Base-by-base conservation (phyloP, 2,329 filamentous ascomycete genomes). In the Albifimbria verrucaria region DNA sequence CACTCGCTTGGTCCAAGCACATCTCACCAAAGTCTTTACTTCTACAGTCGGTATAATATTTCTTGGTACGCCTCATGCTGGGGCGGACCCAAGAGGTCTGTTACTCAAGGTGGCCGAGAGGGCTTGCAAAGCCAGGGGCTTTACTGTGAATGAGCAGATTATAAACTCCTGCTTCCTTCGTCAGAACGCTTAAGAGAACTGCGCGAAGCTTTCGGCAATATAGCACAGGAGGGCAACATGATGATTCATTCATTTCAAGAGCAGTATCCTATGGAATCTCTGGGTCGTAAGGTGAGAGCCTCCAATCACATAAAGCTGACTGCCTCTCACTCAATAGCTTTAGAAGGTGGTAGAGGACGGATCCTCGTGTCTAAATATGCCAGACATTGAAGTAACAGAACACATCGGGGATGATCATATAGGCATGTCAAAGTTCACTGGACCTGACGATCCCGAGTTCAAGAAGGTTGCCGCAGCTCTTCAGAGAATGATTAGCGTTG, bases 221-320 rank as follows among this genome's bases (percentile, higher is more conserved):
- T 73, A 52, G 61, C 57, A 15, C 25, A 58, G 58, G 6, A 67
- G 32, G 57, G 62, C 15, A 47, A 58, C 2, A 72, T 68, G 69
- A 46, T 52, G 7, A 63, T 72, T 45, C 58, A 72, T 52, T 71
- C 68, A 1, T 72, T 72, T 49, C 67, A 72, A 44, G 68, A 73
- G 51, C 53, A 63, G 49, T 7, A 26, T 59, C 41, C 47, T 2
- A 23, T 42, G 4, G 47, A 41, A 3, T 48, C 36, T 39, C 28
- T 54, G 3, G n/a, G 22, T 7, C 44, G 49, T 10, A 39, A 39
- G 7, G 51, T 54, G 41, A 45, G 44, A 39, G 15, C 22, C 7
- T 7, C n/a, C 2, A 20, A 39, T 18, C 18, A 22, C 21, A 18
- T 22, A n/a, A n/a, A n/a, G n/a, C n/a, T n/a, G n/a, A n/a, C n/a